A percentile compares a stretch with the other conserved stretches of the same genome.
Conservation (phyloP, 495 filamentous ascomycete species). For the Aspergillus affinis region DNA sequence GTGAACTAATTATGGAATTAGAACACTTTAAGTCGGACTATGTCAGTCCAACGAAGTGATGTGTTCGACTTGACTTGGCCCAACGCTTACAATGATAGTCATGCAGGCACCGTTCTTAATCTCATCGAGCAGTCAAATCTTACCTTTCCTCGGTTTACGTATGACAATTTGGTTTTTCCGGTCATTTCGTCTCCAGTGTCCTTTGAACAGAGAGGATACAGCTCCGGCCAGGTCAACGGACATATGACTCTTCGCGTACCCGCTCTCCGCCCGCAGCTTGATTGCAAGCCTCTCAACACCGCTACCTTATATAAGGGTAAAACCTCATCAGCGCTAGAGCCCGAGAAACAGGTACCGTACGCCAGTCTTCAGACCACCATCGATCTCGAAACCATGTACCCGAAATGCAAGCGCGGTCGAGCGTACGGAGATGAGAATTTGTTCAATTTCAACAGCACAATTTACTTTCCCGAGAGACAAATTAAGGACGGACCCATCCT, state of each 20-base stretch:
- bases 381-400: background rate
- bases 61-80: conserved; percentile 1
- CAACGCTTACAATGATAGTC: background rate
- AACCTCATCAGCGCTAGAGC: background rate
- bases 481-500: background rate
- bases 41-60: background rate
- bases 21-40: background rate
- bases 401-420: background rate
- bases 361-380: background rate
- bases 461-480: background rate
- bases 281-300: background rate
- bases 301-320: background rate
- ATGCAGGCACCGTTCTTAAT: background rate
- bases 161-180: background rate
- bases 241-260: background rate
- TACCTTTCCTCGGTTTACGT: background rate
- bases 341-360: background rate
- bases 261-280: background rate
- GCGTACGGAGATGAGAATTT: background rate
- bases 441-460: background rate
- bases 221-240: background rate
- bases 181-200: background rate
- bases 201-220: background rate
- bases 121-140: background rate
- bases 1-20: background rate